Evolutionary conservation across 495 filamentous ascomycete genomes (phyloP), one percentile per base, ranked within the genome.

Genomic region (Penicillium bialowiezense): DNA sequence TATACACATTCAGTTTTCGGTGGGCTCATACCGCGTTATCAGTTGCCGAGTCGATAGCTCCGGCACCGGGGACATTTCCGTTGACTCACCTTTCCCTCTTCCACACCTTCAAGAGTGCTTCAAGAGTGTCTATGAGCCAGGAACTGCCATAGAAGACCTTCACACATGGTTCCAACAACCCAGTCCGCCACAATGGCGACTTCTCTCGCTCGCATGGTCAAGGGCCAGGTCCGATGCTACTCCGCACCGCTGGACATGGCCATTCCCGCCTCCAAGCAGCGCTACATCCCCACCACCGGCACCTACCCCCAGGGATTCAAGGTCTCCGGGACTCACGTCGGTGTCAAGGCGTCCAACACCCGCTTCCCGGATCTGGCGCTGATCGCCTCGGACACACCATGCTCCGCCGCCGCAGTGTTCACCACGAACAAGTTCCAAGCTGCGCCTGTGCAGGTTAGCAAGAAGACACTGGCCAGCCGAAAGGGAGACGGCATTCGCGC

Each of bases 341-440:
- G 93, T 48, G 90, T 99, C 33, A 99, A 99, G 73, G 82, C 90
- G 1, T 81, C 81, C 42, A 97, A 97, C 70, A 96, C 84, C 23
- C 85, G 81, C 35, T 88, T 88, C 60, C 89, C 90, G 12, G 93
- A 99, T 61, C 79, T 99, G 33, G 90, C 91, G 15, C 77, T 99
- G 42, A 79, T 99, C 50, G 81, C 84, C 17, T 97, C 95, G 7
- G 87, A 95, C 50, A 78, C 77, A 37, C 95, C 91, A 24, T 96
- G 91, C 68, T 81, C 89, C n/a, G 93, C 87, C 5, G 90, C 91
- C 2, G 92, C 91, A 3, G 93, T 97, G 9, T 95, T 97, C 74
- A 99, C 93, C 36, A 91, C 90, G 69, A 99, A 97, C 74, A 93
- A 91, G 68, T 99, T 97, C 72, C 91, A 96, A 64, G 93, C 93